phyloP scores from a whole-genome alignment of 2,329 filamentous ascomycete genomes.

The Lasiodiplodia sp. region DNA sequence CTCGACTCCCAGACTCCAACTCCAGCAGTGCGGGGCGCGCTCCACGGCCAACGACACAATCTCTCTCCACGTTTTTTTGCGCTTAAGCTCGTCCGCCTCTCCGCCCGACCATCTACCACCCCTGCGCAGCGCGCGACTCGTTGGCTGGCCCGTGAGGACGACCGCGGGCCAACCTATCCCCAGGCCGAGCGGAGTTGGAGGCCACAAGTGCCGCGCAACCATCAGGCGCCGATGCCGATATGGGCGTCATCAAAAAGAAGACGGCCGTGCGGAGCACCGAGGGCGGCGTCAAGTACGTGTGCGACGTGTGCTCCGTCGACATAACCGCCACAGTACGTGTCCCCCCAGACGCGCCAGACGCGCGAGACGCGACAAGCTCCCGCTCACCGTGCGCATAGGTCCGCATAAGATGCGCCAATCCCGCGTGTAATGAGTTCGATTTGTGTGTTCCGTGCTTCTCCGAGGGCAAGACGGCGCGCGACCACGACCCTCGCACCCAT shows the following conservation, averaged over 20 bases:
- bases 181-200: conserved; percentile 24
- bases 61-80: not conserved
- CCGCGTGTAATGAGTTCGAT: conserved; percentile 90
- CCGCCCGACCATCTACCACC: not conserved
- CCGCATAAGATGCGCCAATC: conserved; percentile 88
- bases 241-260: conserved; percentile 98
- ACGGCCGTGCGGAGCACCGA: conserved; percentile 84
- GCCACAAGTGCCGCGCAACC: conserved; percentile 11
- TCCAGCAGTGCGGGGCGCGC: conserved; percentile 22
- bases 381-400: conserved; percentile 65
- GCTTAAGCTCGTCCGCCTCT: not conserved
- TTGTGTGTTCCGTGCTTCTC: conserved; percentile 96
- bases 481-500: conserved; percentile 87
- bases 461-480: conserved; percentile 78
- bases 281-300: conserved; percentile 84
- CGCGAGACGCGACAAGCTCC: conserved; percentile 13
- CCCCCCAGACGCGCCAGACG: conserved; percentile 12
- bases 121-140: conserved; percentile 9
- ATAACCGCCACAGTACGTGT: conserved; percentile 90
- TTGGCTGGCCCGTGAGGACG: conserved; percentile 24
- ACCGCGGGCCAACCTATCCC: conserved; percentile 22
- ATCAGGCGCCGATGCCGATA: conserved; percentile 49
- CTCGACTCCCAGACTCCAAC: conserved; percentile 4
- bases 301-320: conserved; percentile 94
- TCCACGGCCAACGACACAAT: not conserved